phyloP scores from a whole-genome alignment of 139 green algal species.

The Chlorella sp. region DNA sequence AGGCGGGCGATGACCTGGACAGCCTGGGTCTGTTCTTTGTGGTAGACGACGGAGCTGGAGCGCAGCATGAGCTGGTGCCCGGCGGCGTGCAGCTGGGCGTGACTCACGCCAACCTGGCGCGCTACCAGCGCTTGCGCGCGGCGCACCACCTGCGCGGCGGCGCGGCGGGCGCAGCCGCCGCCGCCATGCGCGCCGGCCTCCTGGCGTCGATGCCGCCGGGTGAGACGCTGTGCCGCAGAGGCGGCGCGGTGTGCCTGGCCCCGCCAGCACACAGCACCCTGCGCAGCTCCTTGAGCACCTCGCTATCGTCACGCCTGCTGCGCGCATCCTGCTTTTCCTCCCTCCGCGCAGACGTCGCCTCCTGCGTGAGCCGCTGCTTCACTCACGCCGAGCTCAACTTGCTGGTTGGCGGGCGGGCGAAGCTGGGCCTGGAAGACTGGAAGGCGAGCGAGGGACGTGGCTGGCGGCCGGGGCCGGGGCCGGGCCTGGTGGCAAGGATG shows the following conservation, averaged over 20 bases:
- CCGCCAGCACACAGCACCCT: no score
- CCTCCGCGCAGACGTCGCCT: not conserved
- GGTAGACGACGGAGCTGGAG: constrained; percentile 4
- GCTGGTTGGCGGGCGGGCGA: constrained; percentile 13
- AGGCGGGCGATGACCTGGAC: constrained; percentile 1
- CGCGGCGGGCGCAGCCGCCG: no score
- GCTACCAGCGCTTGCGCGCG: not conserved
- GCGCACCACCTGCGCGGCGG: no score
- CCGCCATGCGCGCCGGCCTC: not conserved
- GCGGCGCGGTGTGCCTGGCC: not conserved
- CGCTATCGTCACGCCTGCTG: constrained; percentile 12
- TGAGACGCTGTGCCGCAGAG: constrained; percentile 10
- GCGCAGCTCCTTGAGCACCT: constrained; percentile 14
- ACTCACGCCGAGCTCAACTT: constrained; percentile 11
- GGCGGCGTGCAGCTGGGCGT: not conserved
- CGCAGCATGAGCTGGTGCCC: not conserved
- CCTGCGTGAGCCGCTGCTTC: constrained; percentile 18
- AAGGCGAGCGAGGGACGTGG: no score
- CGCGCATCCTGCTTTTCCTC: no score
- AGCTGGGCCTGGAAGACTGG: constrained; percentile 31
- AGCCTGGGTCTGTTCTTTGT: constrained; percentile 20
- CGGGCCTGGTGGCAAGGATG: no score
- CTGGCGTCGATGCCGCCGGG: not conserved
- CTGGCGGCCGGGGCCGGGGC: no score
- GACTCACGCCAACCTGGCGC: not conserved